Evolutionary conservation across 1,139 yeast genomes (phyloP), one percentile per base, ranked within the genome.

Genomic region (Arxiozyma bovina): DNA sequence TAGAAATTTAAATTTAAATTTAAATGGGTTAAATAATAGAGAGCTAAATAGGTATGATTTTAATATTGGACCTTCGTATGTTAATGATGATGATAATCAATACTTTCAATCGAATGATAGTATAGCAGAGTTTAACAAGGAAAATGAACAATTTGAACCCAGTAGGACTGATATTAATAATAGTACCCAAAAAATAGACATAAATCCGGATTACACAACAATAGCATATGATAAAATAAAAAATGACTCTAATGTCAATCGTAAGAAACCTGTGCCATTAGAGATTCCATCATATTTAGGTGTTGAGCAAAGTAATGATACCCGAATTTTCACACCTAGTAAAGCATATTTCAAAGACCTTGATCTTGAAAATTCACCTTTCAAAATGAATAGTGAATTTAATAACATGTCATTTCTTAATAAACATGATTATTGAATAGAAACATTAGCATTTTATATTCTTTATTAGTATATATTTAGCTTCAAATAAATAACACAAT

Each of bases 321-420:
- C 20, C 12, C 52, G 44, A 46, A 20, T 55, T 7, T 50, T 48
- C 43, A 54, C 58, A 41, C 58, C 58, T 12, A 43, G 44, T 17
- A 49, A 51, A 42, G 58, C 58, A 45, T 53, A 54, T 44, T 56
- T 56, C 38, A 46, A 50, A 38, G 22, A 51, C 22, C 25, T 23
- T 6, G 49, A 44, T 27, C 11, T 30, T 12, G 48, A 48, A 44
- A 45, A 47, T 34, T 46, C 51, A 8, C 52, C 51, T 15, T 44
- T 38, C 40, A 34, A 12, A 34, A 15, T 34, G 40, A 3, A 34
- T 34, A 12, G n/a, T 34, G 40, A 15, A 15, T 34, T 34, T 34
- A 34, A 15, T 12, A 34, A 34, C 6, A 34, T 34, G 17, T 0
- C 38, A 15, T 48, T 23, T 40, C 9, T 8, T 11, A 43, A 43